These are phyloP conservation scores for Blastobotrys raffinosifermentans DNA, from an alignment of 1,139 yeast species.

Conservation along the genomic window DNA sequence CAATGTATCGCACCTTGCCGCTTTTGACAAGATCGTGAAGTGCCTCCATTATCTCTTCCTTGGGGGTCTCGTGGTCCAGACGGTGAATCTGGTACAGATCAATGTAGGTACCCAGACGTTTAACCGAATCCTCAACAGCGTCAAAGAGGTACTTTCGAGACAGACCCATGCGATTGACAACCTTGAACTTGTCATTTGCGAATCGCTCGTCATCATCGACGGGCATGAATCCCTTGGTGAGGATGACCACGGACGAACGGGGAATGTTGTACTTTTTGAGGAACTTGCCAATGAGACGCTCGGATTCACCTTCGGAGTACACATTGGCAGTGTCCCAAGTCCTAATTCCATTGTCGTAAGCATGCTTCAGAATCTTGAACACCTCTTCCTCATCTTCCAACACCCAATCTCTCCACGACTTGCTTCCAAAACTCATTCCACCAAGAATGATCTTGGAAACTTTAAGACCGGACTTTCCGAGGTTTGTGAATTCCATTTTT, in stretches of 20 bases:
- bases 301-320: conserved; percentile 44
- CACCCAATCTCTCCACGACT: conserved; percentile 46
- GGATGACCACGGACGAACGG: conserved; percentile 43
- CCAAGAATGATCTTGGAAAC: conserved; percentile 50
- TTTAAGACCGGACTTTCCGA: conserved; percentile 48
- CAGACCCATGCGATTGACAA: conserved; percentile 35
- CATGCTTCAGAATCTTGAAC: conserved; percentile 41
- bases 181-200: conserved; percentile 35
- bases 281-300: conserved; percentile 40
- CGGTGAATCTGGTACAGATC: conserved; percentile 76
- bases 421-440: conserved; percentile 51
- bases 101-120: conserved; percentile 64
- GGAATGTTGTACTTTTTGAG: conserved; percentile 39
- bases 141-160: conserved; percentile 49
- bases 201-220: conserved; percentile 48
- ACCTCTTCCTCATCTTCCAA: conserved; percentile 41
- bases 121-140: conserved; percentile 44
- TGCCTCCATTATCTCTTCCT: conserved; percentile 49
- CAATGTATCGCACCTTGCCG: conserved; percentile 49
- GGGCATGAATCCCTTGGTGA: conserved; percentile 37
- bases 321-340: conserved; percentile 51
- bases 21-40: conserved; percentile 45
- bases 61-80: conserved; percentile 40
- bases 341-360: conserved; percentile 47
- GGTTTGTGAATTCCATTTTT: conserved; percentile 9